Percentiles rank a stretch among this genome's conserved stretches.
Evolutionary conservation across 2,329 filamentous ascomycete genomes (phyloP).

Genomic region (Cladosporium oxysporum): DNA sequence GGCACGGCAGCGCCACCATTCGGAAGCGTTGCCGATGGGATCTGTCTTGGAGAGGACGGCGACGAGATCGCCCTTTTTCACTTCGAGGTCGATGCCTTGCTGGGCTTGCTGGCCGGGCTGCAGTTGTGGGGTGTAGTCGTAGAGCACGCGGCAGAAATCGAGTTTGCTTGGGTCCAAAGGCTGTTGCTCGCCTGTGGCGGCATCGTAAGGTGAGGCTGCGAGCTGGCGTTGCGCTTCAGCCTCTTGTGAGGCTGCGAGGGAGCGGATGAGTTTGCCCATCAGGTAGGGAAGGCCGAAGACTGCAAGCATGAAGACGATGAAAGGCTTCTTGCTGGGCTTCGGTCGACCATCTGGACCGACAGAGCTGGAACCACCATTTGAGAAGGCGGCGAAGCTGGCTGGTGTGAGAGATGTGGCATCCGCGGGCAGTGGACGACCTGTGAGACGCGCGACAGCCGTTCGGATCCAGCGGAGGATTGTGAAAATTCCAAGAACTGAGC

Average conservation of each 20-base stretch:
- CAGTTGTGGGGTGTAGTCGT: conserved; percentile 85
- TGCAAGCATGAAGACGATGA: conserved; percentile 91
- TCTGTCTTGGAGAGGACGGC: conserved; percentile 92
- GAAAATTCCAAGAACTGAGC: conserved; percentile 92
- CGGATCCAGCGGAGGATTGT: conserved; percentile 93
- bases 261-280: conserved; percentile 92
- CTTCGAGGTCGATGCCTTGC: conserved; percentile 80
- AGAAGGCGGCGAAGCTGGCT: conserved; percentile 85
- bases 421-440: conserved; percentile 84
- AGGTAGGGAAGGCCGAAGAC: conserved; percentile 95
- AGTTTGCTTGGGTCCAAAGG: conserved; percentile 84
- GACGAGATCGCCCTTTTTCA: conserved; percentile 93
- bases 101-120: conserved; percentile 46
- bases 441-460: conserved; percentile 87
- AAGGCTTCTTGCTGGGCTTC: conserved; percentile 87
- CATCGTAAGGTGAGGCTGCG: conserved; percentile 49
- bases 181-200: conserved; percentile 45
- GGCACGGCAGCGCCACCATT: conserved; percentile 96
- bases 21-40: conserved; percentile 84
- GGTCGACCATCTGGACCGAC: conserved; percentile 68
- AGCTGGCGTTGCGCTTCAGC: conserved; percentile 70
- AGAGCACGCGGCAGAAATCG: conserved; percentile 92
- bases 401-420: conserved; percentile 86
- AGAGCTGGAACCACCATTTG: conserved; percentile 59
- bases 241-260: conserved; percentile 80